These are phyloP conservation scores for Zygnema cylindricum DNA, from an alignment of 139 green algal species.

Conservation along the genomic window DNA sequence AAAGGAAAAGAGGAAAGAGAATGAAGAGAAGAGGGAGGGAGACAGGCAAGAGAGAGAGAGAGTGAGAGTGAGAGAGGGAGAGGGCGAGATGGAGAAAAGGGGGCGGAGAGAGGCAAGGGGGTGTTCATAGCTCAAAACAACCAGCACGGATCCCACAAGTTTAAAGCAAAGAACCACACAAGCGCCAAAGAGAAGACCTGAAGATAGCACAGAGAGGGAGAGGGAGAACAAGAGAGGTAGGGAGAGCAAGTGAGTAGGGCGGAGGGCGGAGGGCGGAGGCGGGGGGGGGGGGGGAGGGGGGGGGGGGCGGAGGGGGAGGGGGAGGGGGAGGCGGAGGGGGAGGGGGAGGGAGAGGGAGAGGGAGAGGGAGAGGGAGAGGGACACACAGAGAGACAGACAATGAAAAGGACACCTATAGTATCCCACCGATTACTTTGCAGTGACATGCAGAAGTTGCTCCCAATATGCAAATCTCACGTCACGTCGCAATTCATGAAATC, in stretches of 20 bases:
- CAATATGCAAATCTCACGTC: too few species aligned
- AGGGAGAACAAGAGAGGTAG: not conserved
- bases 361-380: not conserved
- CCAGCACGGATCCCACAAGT: not conserved
- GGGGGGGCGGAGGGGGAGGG: not conserved
- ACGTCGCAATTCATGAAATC: too few species aligned
- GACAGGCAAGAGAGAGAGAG: not conserved
- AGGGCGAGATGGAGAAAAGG: not conserved
- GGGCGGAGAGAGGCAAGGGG: not conserved
- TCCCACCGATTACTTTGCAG: too few species aligned
- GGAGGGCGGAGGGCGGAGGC: not conserved
- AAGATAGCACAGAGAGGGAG: not conserved
- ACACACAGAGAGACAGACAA: not conserved
- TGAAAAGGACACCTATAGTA: too few species aligned
- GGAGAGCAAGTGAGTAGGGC: not conserved
- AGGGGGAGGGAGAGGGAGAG: not conserved
- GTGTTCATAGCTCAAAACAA: not conserved
- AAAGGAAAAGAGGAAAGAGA: not conserved
- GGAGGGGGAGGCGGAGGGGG: not conserved
- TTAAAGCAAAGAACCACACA: not conserved
- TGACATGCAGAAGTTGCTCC: too few species aligned
- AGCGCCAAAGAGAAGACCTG: not conserved
- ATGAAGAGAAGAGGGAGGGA: not conserved
- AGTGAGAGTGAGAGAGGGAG: not conserved
- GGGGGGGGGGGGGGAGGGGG: not conserved